These are phyloP conservation scores for Helotiales sp. DNA, from an alignment of 2,329 filamentous ascomycete species.

Conservation along the genomic window DNA sequence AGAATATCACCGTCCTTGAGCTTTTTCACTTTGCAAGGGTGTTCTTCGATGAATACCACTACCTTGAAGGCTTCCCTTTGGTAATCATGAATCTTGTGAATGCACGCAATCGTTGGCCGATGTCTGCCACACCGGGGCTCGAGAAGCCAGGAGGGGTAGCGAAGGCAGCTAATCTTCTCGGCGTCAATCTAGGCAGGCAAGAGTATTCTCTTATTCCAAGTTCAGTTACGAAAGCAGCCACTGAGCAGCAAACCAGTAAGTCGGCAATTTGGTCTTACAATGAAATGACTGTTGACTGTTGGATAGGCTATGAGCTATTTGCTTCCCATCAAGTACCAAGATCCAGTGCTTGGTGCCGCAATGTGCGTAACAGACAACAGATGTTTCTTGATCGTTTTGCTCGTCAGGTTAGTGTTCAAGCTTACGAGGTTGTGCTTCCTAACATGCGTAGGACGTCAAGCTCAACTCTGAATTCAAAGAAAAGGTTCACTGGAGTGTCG, in stretches of 20 bases:
- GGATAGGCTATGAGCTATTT: not conserved
- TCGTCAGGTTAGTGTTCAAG: not conserved
- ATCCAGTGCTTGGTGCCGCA: not conserved
- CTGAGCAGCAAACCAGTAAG: too few relatives aligned
- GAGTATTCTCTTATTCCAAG: not conserved
- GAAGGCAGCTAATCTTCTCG: not conserved
- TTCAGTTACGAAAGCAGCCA: too few relatives aligned
- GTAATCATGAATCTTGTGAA: not conserved
- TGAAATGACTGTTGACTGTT: too few relatives aligned
- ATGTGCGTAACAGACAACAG: not conserved
- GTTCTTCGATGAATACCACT: not conserved
- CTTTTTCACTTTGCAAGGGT: not conserved
- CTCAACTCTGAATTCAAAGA: too few relatives aligned
- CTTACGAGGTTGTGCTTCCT: too few relatives aligned
- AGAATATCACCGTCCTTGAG: not conserved
- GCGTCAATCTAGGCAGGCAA: not conserved
- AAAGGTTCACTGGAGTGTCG: too few relatives aligned
- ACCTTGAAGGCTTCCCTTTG: not conserved
- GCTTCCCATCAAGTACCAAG: not conserved
- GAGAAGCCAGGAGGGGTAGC: not conserved
- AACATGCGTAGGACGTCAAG: too few relatives aligned
- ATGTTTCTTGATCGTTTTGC: not conserved
- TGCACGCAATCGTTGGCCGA: not conserved
- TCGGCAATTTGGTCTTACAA: too few relatives aligned
- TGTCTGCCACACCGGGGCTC: not conserved